These are phyloP conservation scores for Coemansia sp. DNA, from an alignment of 192 early-diverging fungal genomes.

Conservation along the genomic window DNA sequence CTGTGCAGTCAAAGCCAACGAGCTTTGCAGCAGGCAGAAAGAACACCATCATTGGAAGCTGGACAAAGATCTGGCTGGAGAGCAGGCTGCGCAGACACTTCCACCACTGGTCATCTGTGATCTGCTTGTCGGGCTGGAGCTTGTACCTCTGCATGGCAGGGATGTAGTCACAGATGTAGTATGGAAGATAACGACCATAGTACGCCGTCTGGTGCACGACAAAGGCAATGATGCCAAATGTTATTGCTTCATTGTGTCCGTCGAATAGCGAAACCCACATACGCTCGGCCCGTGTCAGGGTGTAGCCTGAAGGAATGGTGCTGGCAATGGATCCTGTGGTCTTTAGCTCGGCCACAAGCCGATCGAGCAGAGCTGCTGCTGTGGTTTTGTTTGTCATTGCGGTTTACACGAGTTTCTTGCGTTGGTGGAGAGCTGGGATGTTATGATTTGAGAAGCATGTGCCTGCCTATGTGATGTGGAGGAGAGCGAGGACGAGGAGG, in stretches of 20 bases:
- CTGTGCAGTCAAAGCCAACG: slow-evolving; percentile 66
- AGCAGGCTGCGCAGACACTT: slow-evolving; percentile 62
- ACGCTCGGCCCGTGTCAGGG: slow-evolving; percentile 54
- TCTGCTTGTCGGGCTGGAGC: slow-evolving; percentile 65
- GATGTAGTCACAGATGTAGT: slow-evolving; percentile 78
- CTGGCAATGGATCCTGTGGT: slow-evolving; percentile 16
- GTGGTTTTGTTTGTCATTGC: slow-evolving; percentile 4
- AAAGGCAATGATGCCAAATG: slow-evolving; percentile 73
- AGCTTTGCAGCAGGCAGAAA: slow-evolving; percentile 62
- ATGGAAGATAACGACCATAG: slow-evolving; percentile 85
- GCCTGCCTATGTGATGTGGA: not conserved
- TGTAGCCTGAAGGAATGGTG: slow-evolving; percentile 19
- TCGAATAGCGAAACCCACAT: slow-evolving; percentile 66
- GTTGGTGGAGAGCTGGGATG: too few relatives aligned
- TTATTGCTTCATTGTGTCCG: slow-evolving; percentile 64
- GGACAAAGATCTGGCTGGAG: slow-evolving; percentile 62
- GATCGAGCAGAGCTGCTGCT: slow-evolving; percentile 20
- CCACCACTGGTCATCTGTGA: slow-evolving; percentile 57
- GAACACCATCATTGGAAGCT: slow-evolving; percentile 66
- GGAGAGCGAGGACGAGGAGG: too few relatives aligned
- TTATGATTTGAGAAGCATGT: not conserved
- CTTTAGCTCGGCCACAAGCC: slow-evolving; percentile 28
- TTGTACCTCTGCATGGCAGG: slow-evolving; percentile 70
- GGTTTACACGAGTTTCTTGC: not conserved
- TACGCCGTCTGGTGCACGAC: slow-evolving; percentile 86